phyloP scores from a whole-genome alignment of 1,284 basidiomycete species.

The Pascua guehoae region DNA sequence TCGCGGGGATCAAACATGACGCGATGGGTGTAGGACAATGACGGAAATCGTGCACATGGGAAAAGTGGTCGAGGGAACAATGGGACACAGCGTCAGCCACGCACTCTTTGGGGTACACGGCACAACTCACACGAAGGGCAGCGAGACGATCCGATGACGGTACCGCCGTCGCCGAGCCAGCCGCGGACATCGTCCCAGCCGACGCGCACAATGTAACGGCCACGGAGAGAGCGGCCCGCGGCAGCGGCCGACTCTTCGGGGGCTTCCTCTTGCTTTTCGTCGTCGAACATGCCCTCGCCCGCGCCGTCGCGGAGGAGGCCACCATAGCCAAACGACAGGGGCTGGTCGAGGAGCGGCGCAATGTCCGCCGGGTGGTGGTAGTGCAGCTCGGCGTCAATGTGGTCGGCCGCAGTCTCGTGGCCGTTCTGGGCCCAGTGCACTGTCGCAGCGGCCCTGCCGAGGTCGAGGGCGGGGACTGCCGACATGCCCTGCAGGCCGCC shows the following conservation, averaged over 20 bases:
- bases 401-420: slow-evolving; percentile 4
- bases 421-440: not conserved
- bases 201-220: slow-evolving; percentile 89
- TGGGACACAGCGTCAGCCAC: not conserved
- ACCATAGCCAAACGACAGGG: slow-evolving; percentile 84
- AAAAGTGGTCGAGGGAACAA: no score
- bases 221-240: slow-evolving; percentile 64
- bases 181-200: slow-evolving; percentile 98
- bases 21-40: not conserved
- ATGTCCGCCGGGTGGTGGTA: slow-evolving; percentile 31
- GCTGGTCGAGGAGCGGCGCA: slow-evolving; percentile 36
- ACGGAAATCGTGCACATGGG: not conserved
- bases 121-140: slow-evolving; percentile 62
- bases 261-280: slow-evolving; percentile 33
- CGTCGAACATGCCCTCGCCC: slow-evolving; percentile 60
- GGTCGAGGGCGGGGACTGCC: slow-evolving; percentile 12
- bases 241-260: slow-evolving; percentile 37
- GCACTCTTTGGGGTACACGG: no score
- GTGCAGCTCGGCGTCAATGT: slow-evolving; percentile 16
- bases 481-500: slow-evolving; percentile 15
- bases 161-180: slow-evolving; percentile 94
- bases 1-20: not conserved
- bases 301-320: slow-evolving; percentile 85
- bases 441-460: slow-evolving; percentile 10
- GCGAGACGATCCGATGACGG: slow-evolving; percentile 91